phyloP scores from a whole-genome alignment of 305 asterid species.

The Ruellia speciosa region DNA sequence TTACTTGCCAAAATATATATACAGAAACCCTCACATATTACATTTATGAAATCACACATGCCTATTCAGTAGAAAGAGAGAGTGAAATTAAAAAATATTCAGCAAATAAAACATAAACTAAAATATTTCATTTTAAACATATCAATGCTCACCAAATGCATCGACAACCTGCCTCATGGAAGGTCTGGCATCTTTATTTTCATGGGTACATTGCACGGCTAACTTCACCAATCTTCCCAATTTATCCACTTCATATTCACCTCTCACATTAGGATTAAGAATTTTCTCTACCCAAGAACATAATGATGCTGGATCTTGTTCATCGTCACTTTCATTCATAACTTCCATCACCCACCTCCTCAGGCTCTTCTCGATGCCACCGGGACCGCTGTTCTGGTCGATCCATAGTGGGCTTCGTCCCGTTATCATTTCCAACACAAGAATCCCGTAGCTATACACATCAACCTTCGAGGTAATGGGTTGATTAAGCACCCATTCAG shows the following conservation, averaged over 20 bases:
- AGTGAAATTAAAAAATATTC: no score
- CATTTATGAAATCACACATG: no score
- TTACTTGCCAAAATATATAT: no score
- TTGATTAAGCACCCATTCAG: conserved; percentile 20
- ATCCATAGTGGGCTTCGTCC: conserved; percentile 24
- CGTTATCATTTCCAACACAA: conserved; percentile 36
- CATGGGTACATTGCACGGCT: conserved; percentile 32
- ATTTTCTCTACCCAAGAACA: conserved; percentile 18
- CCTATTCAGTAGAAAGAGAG: no score
- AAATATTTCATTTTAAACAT: no score
- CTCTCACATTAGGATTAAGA: conserved; percentile 23
- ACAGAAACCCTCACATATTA: no score
- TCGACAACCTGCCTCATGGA: conserved; percentile 34
- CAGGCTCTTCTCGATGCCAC: neutral
- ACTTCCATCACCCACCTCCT: conserved; percentile 5
- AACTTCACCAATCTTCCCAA: conserved; percentile 26
- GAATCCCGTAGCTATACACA: conserved; percentile 43
- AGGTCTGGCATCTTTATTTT: conserved; percentile 37
- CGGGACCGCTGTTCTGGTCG: no score
- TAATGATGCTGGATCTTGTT: neutral
- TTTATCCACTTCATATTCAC: conserved; percentile 19
- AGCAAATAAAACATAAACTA: no score
- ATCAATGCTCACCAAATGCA: no score
- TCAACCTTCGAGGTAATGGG: conserved; percentile 46
- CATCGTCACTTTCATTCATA: neutral